Base-by-base conservation (phyloP, 2,329 filamentous ascomycete species). In the Raffaelea ambrosiae region DNA sequence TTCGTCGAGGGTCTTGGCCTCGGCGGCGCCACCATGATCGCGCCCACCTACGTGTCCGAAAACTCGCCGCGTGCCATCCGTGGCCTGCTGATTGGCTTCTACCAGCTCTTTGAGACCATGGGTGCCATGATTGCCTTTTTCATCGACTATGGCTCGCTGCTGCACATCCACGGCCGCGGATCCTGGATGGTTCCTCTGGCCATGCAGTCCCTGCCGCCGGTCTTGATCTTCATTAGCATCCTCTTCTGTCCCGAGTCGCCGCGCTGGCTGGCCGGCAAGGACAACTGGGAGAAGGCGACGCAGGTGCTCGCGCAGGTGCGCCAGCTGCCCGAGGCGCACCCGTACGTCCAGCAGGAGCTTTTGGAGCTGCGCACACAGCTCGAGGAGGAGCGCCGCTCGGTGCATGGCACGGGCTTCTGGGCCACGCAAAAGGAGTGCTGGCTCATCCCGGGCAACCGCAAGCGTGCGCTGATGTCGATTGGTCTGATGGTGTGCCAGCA, bases 41-140 rank as follows among this genome's bases (percentile, higher is more conserved):
- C 74, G 3, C 78, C 78, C 3, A 69, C 77, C 1, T 82, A 81
- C 59, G 75, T 83, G 29, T 73, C 76, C 0, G 79, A 82, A 56
- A 81, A 78, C 53, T 65, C 76, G 3, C 77, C 77, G 3, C 71
- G 74, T 38, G 74, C 73, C 31, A 79, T 80, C 49, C 73, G 79
- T 36, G 79, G 78, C 13, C 72, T 74, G 47, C 64, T 82, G 0
- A 78, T 76, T 0, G 78, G 77, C 50, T 71, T 81, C 50, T 82
- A 80, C 56, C 76, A 81, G 52, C 69, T 81, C 9, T 77, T 79
- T 56, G 68, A 78, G 39, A 72, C 73, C 11, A 67, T 67, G 23
- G 72, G 72, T 31, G 70, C 67, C 36, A 74, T 74, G 67, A 61
- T 73, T 23, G 70, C 71, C 1, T 76, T 74, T 52, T 76, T 72